These are phyloP conservation scores for Gillenia trifoliata DNA, from an alignment of 306 rosid species.

Conservation along the genomic window DNA sequence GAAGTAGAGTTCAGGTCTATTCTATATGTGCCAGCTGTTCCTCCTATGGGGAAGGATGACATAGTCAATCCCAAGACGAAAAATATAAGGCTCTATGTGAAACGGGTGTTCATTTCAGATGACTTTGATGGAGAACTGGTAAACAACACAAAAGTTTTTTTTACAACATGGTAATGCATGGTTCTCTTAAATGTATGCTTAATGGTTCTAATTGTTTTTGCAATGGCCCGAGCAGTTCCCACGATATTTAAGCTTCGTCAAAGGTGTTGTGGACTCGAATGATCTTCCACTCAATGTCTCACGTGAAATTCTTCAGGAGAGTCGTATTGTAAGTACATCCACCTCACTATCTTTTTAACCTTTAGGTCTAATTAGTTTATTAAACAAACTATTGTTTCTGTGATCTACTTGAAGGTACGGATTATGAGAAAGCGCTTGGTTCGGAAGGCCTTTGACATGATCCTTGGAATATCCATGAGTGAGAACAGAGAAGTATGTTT, in stretches of 20 bases:
- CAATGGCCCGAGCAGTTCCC: slow-evolving; percentile 64
- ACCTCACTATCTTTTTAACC: neutral
- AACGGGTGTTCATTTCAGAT: slow-evolving; percentile 95
- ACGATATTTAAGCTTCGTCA: slow-evolving; percentile 84
- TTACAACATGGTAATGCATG: neutral
- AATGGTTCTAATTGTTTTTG: slow-evolving; percentile 14
- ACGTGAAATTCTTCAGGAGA: slow-evolving; percentile 98
- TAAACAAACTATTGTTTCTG: slow-evolving; percentile 7
- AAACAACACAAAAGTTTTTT: slow-evolving; percentile 11
- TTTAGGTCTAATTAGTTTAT: neutral
- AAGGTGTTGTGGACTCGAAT: slow-evolving; percentile 95
- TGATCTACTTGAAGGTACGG: slow-evolving; percentile 64
- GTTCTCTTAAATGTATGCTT: neutral
- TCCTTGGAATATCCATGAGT: slow-evolving; percentile 91
- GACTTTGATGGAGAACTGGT: slow-evolving; percentile 99
- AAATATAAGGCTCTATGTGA: slow-evolving; percentile 88
- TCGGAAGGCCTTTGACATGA: slow-evolving; percentile 94
- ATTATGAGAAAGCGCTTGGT: slow-evolving; percentile 94
- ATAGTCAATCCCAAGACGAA: slow-evolving; percentile 83
- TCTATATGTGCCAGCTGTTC: slow-evolving; percentile 80
- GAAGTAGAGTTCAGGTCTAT: slow-evolving; percentile 95
- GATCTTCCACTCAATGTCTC: slow-evolving; percentile 98
- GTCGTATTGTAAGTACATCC: slow-evolving; percentile 67
- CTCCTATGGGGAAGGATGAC: slow-evolving; percentile 83
- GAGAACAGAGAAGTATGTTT: slow-evolving; percentile 70